Percentiles rank a stretch among this genome's conserved stretches.
phyloP scores from a whole-genome alignment of 1,284 basidiomycete species.

The Ceratobasidium sp. region DNA sequence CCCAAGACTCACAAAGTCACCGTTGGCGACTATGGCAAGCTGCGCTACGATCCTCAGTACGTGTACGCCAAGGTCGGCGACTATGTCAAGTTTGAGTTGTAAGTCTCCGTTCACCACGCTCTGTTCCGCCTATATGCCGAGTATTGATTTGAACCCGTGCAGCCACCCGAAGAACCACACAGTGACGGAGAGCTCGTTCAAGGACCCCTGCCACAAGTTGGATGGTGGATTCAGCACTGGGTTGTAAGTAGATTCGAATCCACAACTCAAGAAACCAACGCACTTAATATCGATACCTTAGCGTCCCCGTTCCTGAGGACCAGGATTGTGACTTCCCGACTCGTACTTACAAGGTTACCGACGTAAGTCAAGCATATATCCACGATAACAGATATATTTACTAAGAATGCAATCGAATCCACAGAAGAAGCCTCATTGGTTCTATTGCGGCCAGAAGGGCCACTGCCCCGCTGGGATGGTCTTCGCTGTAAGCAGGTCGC shows the following conservation, averaged over 20 bases:
- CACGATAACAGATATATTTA: background rate
- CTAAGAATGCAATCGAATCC: background rate
- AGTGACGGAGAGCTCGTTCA: constrained; percentile 43
- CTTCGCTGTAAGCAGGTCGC: constrained; percentile 29
- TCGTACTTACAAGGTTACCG: constrained; percentile 20
- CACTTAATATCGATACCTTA: background rate
- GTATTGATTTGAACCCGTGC: background rate
- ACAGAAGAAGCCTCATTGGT: constrained; percentile 38
- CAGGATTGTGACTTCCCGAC: constrained; percentile 3
- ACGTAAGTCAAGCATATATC: constrained; percentile 4
- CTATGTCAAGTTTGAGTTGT: constrained; percentile 42
- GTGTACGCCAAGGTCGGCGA: constrained; percentile 39
- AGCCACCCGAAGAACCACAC: constrained; percentile 46
- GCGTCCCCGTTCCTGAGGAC: constrained; percentile 16
- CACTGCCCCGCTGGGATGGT: constrained; percentile 46
- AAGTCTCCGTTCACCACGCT: background rate
- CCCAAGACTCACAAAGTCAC: constrained; percentile 38
- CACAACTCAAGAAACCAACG: background rate
- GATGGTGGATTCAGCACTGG: constrained; percentile 26
- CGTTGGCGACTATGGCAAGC: constrained; percentile 9
- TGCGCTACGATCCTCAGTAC: constrained; percentile 32
- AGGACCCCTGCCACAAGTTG: constrained; percentile 8
- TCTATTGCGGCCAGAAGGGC: constrained; percentile 41
- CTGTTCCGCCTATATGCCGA: background rate
- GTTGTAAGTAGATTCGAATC: constrained; percentile 2